Evolutionary conservation across 2,329 filamentous ascomycete genomes (phyloP), one percentile per base, ranked within the genome.

Genomic region (Arthroderma sp.): DNA sequence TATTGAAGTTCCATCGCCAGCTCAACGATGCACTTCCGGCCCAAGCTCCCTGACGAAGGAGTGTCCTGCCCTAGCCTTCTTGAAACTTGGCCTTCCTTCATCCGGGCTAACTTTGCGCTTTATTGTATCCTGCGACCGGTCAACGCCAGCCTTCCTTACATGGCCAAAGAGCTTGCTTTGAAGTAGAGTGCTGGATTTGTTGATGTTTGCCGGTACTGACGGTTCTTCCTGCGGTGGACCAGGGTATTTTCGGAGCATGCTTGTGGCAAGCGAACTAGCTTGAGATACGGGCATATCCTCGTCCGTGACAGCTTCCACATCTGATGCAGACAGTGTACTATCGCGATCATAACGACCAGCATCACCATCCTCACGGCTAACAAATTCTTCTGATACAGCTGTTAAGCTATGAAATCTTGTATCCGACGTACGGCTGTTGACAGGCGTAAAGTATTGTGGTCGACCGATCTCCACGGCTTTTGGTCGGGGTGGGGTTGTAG

Each of bases 291-390:
- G 74, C 0, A 87, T 64, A 37, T 82, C 78, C 50, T 83, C 75
- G 36, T 83, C 79, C 42, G 72, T 74, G 7, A 75, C 72, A 6
- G 57, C 62, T 40, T 73, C 71, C 5, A 60, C 58, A 37, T 77
- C 75, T 1, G 73, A 75, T 15, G 77, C 81, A 1, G 85, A 91
- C 40, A 91, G 87, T 1, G 85, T 93, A 65, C 84, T 89, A 61
- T 93, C 86, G 48, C 85, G 78, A 61, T 85, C 87, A 61, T 80
- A 78, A 43, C 77, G 76, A 33, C 75, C 71, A 40, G 68, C 67
- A 15, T 68, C 66, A 7, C 52, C 50, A 9, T 55, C 56, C 15
- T 55, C 52, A 27, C 53, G 53, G 29, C 59, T 42, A 49, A 49
- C 22, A 50, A 54, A 34, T 46, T 49, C 53, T 53, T 58, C 42